Evolutionary conservation across 192 early-diverging fungal species (phyloP), one percentile per base, ranked within the genome.

Genomic region (Jimgerdemannia lactiflua): DNA sequence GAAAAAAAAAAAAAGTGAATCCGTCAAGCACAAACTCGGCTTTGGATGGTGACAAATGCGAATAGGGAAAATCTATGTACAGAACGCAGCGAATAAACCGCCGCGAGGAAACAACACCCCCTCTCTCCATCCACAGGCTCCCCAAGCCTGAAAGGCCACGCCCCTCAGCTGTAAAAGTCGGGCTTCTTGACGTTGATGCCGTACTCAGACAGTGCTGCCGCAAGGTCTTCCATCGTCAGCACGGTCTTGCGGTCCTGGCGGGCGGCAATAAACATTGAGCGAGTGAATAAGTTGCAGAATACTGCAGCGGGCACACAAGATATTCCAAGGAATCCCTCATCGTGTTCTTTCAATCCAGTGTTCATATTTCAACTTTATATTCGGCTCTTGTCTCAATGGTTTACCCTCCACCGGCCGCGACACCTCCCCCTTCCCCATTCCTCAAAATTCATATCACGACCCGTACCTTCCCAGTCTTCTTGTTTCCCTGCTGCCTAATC

Each of bases 171-270:
- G 82, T 86, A 98, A 83, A 96, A 97, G 19, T 99, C 96, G 7
- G 96, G 98, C 73, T 98, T 99, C 78, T 94, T 95, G 70, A 97
- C 88, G 73, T 96, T 97, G 71, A 99, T 91, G 49, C 98, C 98
- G 71, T 98, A 95, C 77, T 97, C 96, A 0, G 90, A 85, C 44
- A 98, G 80, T 4, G 96, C 98, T 18, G 92, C 89, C 6, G 94
- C 88, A 66, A 99, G 85, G 79, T 98, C 98, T 49, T 99, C 96
- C 90, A 97, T 94, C 17, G 90, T 97, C 59, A 99, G 77, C 14
- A 96, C 94, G 17, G 94, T 95, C 78, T 93, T 94, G 71, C 92
- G 92, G 65, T 95, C 93, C 87, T 94, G 84, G 64, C 69, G 14
- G 7, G 63, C 64, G 14, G 64, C 64, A 29, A 42, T 43, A 17